Base-by-base conservation (phyloP, 495 filamentous ascomycete species). In the Xylaria curta region DNA sequence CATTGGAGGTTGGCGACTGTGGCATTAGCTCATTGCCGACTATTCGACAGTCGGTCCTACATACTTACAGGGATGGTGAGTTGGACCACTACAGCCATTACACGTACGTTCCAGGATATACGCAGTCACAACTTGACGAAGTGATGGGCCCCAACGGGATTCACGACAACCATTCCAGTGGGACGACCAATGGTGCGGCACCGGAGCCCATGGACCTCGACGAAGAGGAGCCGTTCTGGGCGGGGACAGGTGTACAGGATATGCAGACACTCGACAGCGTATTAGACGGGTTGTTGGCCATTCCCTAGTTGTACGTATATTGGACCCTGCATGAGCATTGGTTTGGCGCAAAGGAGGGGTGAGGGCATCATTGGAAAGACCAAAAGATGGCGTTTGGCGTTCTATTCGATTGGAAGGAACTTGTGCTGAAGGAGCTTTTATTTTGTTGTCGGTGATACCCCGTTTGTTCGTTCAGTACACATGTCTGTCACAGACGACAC, bases 1-100 rank as follows among this genome's bases (percentile, higher is more conserved):
- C 92, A 2, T 77, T 97, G 13, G 87, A 91, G 73, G 82, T 97
- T 49, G 91, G 91, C 0, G 90, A 94, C 72, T 89, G 88, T 63
- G 87, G 91, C 33, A 82, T 97, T 28, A 89, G 89, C 15, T 90
- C 94, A 74, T 93, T 96, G 85, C 93, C 92, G 0, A 82, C 93
- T 33, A 84, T 96, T 17, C 85, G 89, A 46, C 88, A 91, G 70
- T 87, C 89, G 69, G 89, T 97, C 66, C 87, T 92, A 81, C 87
- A 90, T 69, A 87, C 86, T 6, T 93, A 92, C 72, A 85, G 92
- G 62, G 93, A 95, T 80, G 90, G 92, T 26, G 92, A 94, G 73
- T 85, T 93, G 28, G 91, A 94, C 61, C 82, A 87, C 75, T 85
- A 82, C 75, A 77, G 86, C 73, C 85, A 89, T 81, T 85, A 88